A percentile compares a stretch with the other conserved stretches of the same genome.
These are phyloP conservation scores for Nematocida homosporus DNA, from an alignment of 371 early-diverging fungal species.

Conservation along the genomic window DNA sequence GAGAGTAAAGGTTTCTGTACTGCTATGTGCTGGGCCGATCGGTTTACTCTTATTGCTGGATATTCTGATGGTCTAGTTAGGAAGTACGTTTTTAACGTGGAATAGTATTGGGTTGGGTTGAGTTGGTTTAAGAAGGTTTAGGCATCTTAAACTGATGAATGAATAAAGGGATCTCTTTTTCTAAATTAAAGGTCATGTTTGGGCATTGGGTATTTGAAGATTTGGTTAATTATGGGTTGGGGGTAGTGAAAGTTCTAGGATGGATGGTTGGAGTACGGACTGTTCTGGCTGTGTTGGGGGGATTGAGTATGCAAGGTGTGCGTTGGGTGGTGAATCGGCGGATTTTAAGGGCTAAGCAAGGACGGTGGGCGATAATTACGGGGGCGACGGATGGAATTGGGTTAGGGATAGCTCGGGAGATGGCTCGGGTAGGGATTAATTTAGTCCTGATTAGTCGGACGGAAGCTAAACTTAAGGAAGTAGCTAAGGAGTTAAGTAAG, in stretches of 20 bases:
- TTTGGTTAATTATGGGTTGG: neutral
- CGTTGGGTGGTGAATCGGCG: too few relatives aligned
- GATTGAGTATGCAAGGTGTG: too few relatives aligned
- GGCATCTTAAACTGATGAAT: neutral
- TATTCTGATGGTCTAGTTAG: conserved; percentile 89
- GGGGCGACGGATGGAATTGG: conserved; percentile 96
- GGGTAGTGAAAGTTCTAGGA: neutral
- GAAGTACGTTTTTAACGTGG: conserved; percentile 53
- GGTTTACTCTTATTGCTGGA: conserved; percentile 89
- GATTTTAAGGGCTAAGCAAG: conserved; percentile 17
- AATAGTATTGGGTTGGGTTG: conserved; percentile 29
- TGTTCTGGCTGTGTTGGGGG: neutral
- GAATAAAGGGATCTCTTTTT: neutral
- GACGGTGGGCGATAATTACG: conserved; percentile 72
- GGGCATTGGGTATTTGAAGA: neutral
- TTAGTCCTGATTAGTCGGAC: conserved; percentile 80
- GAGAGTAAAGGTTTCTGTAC: conserved; percentile 72
- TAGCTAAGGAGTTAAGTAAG: conserved; percentile 72
- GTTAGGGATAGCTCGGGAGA: conserved; percentile 79
- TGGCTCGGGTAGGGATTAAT: conserved; percentile 79
- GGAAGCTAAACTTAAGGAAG: conserved; percentile 74
- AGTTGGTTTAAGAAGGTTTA: neutral
- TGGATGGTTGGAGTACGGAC: neutral
- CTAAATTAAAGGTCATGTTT: neutral
- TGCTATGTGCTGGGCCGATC: conserved; percentile 91